phyloP scores from a whole-genome alignment of 2,329 filamentous ascomycete genomes.

The Akanthomyces muscarius region DNA sequence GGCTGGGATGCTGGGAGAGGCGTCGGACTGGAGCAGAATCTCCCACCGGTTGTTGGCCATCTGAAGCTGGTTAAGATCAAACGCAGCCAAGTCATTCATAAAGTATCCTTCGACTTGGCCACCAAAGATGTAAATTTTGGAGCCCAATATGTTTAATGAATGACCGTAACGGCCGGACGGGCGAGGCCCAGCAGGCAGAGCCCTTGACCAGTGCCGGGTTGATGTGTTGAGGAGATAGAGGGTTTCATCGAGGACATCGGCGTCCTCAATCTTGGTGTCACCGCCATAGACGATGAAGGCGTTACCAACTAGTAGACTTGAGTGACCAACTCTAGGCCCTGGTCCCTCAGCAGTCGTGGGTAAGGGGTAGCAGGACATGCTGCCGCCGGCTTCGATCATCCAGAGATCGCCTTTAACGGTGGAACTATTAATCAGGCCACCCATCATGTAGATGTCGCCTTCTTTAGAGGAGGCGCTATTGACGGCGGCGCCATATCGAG shows the following conservation, averaged over 20 bases:
- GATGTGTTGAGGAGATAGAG: slow-evolving; percentile 96
- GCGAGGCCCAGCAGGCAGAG: slow-evolving; percentile 78
- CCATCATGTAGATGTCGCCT: slow-evolving; percentile 96
- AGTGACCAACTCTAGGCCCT: slow-evolving; percentile 88
- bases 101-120: slow-evolving; percentile 97
- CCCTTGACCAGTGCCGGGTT: slow-evolving; percentile 95
- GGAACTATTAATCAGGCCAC: slow-evolving; percentile 88
- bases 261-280: slow-evolving; percentile 94
- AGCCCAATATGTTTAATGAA: slow-evolving; percentile 91
- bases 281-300: slow-evolving; percentile 98
- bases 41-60: slow-evolving; percentile 92
- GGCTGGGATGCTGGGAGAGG: slow-evolving; percentile 63
- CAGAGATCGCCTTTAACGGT: slow-evolving; percentile 96
- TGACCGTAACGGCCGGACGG: slow-evolving; percentile 93
- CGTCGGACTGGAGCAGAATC: slow-evolving; percentile 66
- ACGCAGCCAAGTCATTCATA: slow-evolving; percentile 94
- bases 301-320: slow-evolving; percentile 92
- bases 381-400: slow-evolving; percentile 91
- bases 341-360: slow-evolving; percentile 90
- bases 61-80: slow-evolving; percentile 92
- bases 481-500: slow-evolving; percentile 93
- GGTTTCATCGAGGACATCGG: slow-evolving; percentile 88
- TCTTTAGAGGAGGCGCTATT: slow-evolving; percentile 92
- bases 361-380: slow-evolving; percentile 86
- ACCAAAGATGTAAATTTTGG: slow-evolving; percentile 96